Evolutionary conservation across 2,329 filamentous ascomycete genomes (phyloP).

Genomic region (Fusarium ramigenum): DNA sequence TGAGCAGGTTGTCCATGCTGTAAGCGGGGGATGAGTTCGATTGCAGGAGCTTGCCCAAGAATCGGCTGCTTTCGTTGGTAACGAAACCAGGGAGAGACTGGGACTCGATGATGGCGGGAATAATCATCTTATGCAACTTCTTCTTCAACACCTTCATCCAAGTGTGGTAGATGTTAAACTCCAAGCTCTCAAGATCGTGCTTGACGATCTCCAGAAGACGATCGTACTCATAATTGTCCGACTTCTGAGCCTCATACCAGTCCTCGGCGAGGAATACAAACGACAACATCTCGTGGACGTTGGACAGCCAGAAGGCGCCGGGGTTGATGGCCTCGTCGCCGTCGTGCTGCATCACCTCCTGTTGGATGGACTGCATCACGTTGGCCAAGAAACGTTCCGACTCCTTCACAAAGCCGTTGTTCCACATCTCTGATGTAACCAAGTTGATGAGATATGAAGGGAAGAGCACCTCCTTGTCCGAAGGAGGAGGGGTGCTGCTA

Average conservation of each 20-base stretch:
- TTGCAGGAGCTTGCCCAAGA: conserved; percentile 95
- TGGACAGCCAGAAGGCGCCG: conserved; percentile 98
- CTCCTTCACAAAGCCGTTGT: conserved; percentile 99
- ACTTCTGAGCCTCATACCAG: conserved; percentile 99
- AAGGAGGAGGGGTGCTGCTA: conserved; percentile 85
- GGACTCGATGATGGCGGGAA: conserved; percentile 98
- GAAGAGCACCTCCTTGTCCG: conserved; percentile 98
- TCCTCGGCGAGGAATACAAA: conserved; percentile 99
- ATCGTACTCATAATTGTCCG: conserved; percentile 99
- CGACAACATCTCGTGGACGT: conserved; percentile 99
- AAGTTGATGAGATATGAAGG: conserved; percentile 98
- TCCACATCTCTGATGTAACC: conserved; percentile 99
- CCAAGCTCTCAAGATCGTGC: conserved; percentile 95
- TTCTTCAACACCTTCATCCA: conserved; percentile 99
- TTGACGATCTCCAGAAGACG: conserved; percentile 98
- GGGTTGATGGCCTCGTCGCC: conserved; percentile 97
- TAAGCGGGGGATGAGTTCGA: conserved; percentile 92
- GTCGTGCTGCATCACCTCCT: conserved; percentile 99
- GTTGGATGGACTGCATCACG: conserved; percentile 99
- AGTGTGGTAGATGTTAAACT: conserved; percentile 99
- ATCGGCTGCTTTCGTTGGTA: conserved; percentile 97
- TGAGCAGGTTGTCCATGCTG: conserved; percentile 99
- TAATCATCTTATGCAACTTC: conserved; percentile 99
- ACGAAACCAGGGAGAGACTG: conserved; percentile 98
- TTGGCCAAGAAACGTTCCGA: conserved; percentile 98